These are phyloP conservation scores for Bipolaris oryzae DNA, from an alignment of 2,329 filamentous ascomycete species.

Conservation along the genomic window DNA sequence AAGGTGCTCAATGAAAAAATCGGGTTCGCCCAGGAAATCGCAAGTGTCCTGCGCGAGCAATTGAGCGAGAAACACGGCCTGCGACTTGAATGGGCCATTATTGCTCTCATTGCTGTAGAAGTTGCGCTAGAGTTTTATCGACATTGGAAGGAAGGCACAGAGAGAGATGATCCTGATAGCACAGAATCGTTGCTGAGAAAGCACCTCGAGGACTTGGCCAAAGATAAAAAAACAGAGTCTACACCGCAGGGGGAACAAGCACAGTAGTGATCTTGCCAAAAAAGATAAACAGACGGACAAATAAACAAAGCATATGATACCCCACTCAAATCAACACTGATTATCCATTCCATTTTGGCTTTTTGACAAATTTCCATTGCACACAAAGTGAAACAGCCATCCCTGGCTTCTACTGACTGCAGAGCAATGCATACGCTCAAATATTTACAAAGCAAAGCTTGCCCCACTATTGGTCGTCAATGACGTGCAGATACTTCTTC, in stretches of 20 bases:
- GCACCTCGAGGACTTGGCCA: slow-evolving; percentile 39
- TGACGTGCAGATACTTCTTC: slow-evolving; percentile 93
- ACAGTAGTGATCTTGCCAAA: background rate
- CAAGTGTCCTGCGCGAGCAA: slow-evolving; percentile 83
- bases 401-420: slow-evolving; percentile 30
- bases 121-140: slow-evolving; percentile 84
- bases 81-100: slow-evolving; percentile 93
- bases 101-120: slow-evolving; percentile 89
- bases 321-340: slow-evolving; percentile 21
- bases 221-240: slow-evolving; percentile 6
- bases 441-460: slow-evolving; percentile 40
- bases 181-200: slow-evolving; percentile 49
- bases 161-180: slow-evolving; percentile 50
- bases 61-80: slow-evolving; percentile 89
- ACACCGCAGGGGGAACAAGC: background rate
- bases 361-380: background rate
- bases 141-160: slow-evolving; percentile 67
- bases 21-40: slow-evolving; percentile 96
- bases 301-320: slow-evolving; percentile 6
- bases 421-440: slow-evolving; percentile 22
- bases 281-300: background rate
- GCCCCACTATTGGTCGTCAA: slow-evolving; percentile 46
- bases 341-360: background rate
- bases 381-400: slow-evolving; percentile 7
- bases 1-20: slow-evolving; percentile 94